A percentile compares a stretch with the other conserved stretches of the same genome.
These are phyloP conservation scores for Suillus cothurnatus DNA, from an alignment of 768 basidiomycete genomes.

Conservation along the genomic window DNA sequence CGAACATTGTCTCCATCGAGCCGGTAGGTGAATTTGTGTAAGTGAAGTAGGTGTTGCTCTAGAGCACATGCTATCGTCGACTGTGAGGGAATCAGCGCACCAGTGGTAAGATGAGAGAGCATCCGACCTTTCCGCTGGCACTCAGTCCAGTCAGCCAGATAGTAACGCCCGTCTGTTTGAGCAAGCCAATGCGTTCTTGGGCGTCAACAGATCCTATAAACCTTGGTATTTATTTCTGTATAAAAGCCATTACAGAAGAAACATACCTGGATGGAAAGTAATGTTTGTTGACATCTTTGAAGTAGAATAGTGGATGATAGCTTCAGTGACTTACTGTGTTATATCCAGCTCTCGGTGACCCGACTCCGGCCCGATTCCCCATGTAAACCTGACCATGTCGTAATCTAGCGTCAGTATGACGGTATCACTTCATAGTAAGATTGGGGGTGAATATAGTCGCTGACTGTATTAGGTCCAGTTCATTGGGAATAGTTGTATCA, in stretches of 20 bases:
- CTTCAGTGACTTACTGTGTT: neutral
- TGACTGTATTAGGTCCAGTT: too few species aligned
- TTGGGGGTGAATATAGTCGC: neutral
- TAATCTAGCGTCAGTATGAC: neutral
- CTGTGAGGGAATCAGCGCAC: conserved; percentile 40
- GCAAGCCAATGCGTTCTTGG: conserved; percentile 64
- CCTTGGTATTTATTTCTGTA: conserved; percentile 7
- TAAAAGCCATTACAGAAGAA: neutral
- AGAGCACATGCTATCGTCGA: conserved; percentile 97
- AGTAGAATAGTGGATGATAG: neutral
- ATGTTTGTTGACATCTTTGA: conserved; percentile 52
- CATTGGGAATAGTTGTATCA: neutral
- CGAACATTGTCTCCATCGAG: conserved; percentile 96
- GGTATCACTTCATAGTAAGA: neutral
- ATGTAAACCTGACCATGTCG: neutral
- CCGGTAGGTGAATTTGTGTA: conserved; percentile 84
- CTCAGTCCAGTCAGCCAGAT: conserved; percentile 98
- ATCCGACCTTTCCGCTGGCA: conserved; percentile 86
- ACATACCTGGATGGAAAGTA: conserved; percentile 68
- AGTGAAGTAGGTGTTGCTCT: conserved; percentile 91
- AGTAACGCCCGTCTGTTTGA: conserved; percentile 85
- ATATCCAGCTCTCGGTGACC: neutral
- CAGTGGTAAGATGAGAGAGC: neutral
- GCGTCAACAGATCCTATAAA: conserved; percentile 69
- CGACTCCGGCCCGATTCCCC: neutral